These are phyloP conservation scores for Sarocladium brachiariae DNA, from an alignment of 2,329 filamentous ascomycete genomes.

Conservation along the genomic window DNA sequence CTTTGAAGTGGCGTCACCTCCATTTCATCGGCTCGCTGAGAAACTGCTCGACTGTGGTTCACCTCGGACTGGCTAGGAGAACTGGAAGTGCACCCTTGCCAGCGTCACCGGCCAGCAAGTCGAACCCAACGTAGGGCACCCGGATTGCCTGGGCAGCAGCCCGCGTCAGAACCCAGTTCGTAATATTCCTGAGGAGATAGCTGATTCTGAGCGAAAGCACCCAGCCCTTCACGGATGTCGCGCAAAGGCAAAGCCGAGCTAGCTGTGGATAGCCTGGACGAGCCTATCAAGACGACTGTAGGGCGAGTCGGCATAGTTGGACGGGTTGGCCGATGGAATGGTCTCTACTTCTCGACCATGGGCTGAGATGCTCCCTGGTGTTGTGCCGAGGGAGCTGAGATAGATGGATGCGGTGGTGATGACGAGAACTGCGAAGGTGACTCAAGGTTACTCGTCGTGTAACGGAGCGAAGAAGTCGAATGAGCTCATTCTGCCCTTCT, in stretches of 20 bases:
- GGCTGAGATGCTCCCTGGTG: neutral
- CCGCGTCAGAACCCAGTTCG: conserved; percentile 15
- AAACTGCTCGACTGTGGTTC: neutral
- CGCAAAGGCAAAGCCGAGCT: conserved; percentile 4
- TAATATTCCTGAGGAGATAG: conserved; percentile 6
- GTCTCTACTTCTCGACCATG: neutral
- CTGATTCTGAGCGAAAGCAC: conserved; percentile 8
- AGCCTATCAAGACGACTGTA: neutral
- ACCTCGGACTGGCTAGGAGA: conserved; percentile 8
- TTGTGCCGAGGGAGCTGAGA: neutral
- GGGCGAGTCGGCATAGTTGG: neutral
- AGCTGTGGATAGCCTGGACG: neutral
- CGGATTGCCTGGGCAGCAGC: conserved; percentile 18
- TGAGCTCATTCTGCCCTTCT: conserved; percentile 16
- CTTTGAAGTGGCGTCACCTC: conserved; percentile 11
- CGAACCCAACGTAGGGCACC: conserved; percentile 21
- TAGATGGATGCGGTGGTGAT: neutral
- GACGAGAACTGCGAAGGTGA: neutral
- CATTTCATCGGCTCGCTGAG: neutral
- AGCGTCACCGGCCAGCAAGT: conserved; percentile 17
- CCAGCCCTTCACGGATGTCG: neutral
- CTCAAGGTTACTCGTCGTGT: conserved; percentile 10
- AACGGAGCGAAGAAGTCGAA: conserved; percentile 14
- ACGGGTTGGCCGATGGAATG: neutral
- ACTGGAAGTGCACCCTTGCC: conserved; percentile 1